phyloP scores from a whole-genome alignment of 164 flowering plant genomes.

The Taxillus chinensis region DNA sequence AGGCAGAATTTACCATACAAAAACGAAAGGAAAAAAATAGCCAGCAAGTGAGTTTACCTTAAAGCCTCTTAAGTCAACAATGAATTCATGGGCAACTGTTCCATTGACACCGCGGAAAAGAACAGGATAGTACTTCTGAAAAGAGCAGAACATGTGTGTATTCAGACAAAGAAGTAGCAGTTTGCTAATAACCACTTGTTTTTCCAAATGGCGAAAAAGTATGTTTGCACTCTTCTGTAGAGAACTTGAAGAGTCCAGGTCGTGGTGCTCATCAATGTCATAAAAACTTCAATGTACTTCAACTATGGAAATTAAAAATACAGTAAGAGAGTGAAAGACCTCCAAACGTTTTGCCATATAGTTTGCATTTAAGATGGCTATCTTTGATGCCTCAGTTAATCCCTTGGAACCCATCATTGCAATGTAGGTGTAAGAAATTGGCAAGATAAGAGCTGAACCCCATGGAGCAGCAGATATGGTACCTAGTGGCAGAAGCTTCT shows the following conservation, averaged over 20 bases:
- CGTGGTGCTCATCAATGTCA: background rate
- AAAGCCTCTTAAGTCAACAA: conserved; percentile 83
- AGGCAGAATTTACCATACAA: too few species aligned
- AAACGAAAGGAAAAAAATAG: too few species aligned
- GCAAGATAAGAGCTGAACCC: conserved; percentile 98
- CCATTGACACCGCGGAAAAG: conserved; percentile 99
- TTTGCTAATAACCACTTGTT: background rate
- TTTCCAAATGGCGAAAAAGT: too few species aligned
- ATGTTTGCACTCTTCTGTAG: too few species aligned
- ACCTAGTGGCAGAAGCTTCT: conserved; percentile 66
- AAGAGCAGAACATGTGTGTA: background rate
- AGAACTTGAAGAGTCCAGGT: too few species aligned
- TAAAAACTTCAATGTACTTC: background rate
- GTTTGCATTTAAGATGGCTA: conserved; percentile 89
- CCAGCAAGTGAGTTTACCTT: conserved; percentile 38
- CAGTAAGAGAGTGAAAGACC: conserved; percentile 31
- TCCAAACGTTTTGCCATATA: conserved; percentile 99
- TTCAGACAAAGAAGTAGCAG: background rate
- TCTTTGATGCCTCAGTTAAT: conserved; percentile 93
- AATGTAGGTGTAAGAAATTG: conserved; percentile 90
- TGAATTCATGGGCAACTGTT: conserved; percentile 94
- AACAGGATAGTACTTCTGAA: conserved; percentile 76
- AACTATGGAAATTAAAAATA: background rate
- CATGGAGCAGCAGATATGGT: conserved; percentile 97
- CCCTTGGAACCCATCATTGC: conserved; percentile 99